Base-by-base conservation (phyloP, 495 filamentous ascomycete species). In the Durotheca rogersii region DNA sequence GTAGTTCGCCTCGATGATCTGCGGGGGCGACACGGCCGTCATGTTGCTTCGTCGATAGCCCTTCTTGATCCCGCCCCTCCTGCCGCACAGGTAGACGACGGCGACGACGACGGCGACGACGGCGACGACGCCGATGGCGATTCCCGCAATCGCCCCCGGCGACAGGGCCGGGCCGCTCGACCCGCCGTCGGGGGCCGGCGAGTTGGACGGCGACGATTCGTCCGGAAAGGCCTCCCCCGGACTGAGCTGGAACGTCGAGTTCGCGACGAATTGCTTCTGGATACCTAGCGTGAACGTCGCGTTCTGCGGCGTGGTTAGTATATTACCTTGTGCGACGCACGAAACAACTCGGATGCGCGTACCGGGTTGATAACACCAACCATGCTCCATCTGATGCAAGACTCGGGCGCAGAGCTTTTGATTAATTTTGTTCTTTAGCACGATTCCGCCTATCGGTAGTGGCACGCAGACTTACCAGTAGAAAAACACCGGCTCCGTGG, bases 401-500 rank as follows among this genome's bases (percentile, higher is more conserved):
- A 73, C 0, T 36, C 48, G 2, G 47, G 47, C 32, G 47, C 47
- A 20, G 47, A 51, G n/a, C 47, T 51, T 43, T 51, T 2, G n/a
- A n/a, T n/a, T n/a, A n/a, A n/a, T n/a, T n/a, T n/a, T n/a, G n/a
- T n/a, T n/a, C n/a, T n/a, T n/a, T n/a, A n/a, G n/a, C n/a, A n/a
- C n/a, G n/a, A n/a, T n/a, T n/a, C n/a, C n/a, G n/a, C n/a, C n/a
- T n/a, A n/a, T 16, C 2, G 3, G 9, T 16, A 19, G 12, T 5
- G 12, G n/a, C 7, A 10, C 7, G 18, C 27, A 19, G 7, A 30
- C 21, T 23, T 51, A 51, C 47, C 81, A 85, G 65, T 86, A 86
- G 67, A 73, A 83, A 61, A 81, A 84, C 21, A 82, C 72, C 3
- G 81, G 79, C 4, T 71, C 53, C 0, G 80, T 83, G 60, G 76